Percentiles rank a stretch among this genome's conserved stretches.
phyloP scores from a whole-genome alignment of 2,329 filamentous ascomycete species.

The Aschersonia sp. region DNA sequence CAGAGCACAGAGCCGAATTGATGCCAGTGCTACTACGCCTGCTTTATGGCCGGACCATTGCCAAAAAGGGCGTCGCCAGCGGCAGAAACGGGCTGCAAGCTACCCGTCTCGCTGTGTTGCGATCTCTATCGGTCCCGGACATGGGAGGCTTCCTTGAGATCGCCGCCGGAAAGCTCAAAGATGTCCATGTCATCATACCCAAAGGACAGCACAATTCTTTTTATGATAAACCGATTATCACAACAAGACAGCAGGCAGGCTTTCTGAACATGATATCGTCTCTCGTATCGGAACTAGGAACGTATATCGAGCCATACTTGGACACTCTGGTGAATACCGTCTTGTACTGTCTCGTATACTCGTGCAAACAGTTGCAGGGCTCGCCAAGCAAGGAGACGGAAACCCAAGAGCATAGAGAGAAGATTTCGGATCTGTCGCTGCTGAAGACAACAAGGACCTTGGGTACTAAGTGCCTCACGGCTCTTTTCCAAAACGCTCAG shows the following conservation, averaged over 20 bases:
- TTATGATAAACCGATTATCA: slow-evolving; percentile 45
- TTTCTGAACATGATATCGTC: slow-evolving; percentile 84
- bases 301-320: slow-evolving; percentile 53
- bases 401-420: slow-evolving; percentile 25
- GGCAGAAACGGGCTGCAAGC: slow-evolving; percentile 70
- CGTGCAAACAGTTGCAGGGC: slow-evolving; percentile 44
- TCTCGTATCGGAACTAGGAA: slow-evolving; percentile 71
- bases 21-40: slow-evolving; percentile 80
- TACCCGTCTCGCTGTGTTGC: slow-evolving; percentile 66
- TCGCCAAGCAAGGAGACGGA: slow-evolving; percentile 16
- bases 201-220: slow-evolving; percentile 30
- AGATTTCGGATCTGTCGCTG: slow-evolving; percentile 37
- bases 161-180: slow-evolving; percentile 55
- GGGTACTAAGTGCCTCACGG: slow-evolving; percentile 69
- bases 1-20: slow-evolving; percentile 55
- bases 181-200: slow-evolving; percentile 41
- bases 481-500: slow-evolving; percentile 61
- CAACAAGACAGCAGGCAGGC: slow-evolving; percentile 70
- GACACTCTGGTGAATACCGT: slow-evolving; percentile 59
- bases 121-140: slow-evolving; percentile 59
- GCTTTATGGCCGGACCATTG: slow-evolving; percentile 79
- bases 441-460: slow-evolving; percentile 52
- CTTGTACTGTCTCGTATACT: slow-evolving; percentile 64
- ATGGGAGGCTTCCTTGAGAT: slow-evolving; percentile 74
- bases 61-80: slow-evolving; percentile 61